Evolutionary conservation across 2,329 filamentous ascomycete genomes (phyloP), one percentile per base, ranked within the genome.

Genomic region (Penicillium fuscoglaucum): DNA sequence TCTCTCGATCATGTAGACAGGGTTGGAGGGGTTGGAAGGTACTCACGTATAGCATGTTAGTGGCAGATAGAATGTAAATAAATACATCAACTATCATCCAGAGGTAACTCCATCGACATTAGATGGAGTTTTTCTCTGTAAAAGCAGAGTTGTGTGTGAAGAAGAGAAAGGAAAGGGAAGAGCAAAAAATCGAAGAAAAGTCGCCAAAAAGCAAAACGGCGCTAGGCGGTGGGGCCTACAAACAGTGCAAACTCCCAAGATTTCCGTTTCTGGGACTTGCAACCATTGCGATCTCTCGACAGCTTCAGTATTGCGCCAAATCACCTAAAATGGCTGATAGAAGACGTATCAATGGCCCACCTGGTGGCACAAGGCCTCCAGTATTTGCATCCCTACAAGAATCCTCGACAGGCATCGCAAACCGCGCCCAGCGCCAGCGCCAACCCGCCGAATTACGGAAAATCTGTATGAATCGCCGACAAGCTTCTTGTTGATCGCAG

Each of bases 301-400:
- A 57, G 49, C 39, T 58, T 59, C 37, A 41, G 56, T 60, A 52
- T 58, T 64, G 55, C 45, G 17, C 37, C 29, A 57, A 37, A 26
- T 49, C 21, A 54, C 31, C 26, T 33, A 44, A 45, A 48, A 65
- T 65, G 62, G 59, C 60, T 57, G 95, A 99, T 74, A 86, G 93
- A 75, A 88, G 93, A 78, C 87, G 95, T 68, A 87, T 96, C 66
- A 98, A 98, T 77, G 91, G 91, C 6, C 95, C 95, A 7, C 81
- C 87, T 41, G 90, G 90, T 53, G 85, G 86, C 29, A 98, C 92
- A 9, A 78, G 83, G 35, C 84, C 91, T 17, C 91, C 92, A 1
- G 78, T 91, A 4, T 97, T 88, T 71, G 83, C 80, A 50, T 74
- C 74, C 8, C 64, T 70, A 9, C 62, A 72, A 50, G 77, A 78